Conservation (phyloP, 176 grass and related monocot genomes). For the Hyparrhenia diplandra region DNA sequence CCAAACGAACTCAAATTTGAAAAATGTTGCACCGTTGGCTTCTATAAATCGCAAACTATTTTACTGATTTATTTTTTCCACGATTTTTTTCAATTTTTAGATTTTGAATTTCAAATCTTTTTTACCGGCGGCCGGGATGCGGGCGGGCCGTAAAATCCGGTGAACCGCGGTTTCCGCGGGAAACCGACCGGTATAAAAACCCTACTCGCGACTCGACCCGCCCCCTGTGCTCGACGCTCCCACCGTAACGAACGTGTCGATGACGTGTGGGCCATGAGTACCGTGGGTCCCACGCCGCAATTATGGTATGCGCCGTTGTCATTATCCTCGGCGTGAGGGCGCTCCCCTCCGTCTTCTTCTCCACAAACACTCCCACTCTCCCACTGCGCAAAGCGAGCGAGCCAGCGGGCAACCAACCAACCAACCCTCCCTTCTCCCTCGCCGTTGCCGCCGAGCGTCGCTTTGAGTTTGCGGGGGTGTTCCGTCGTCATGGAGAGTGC, state of each 20-base stretch:
- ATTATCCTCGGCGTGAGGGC: slow-evolving; percentile 5
- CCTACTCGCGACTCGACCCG: neutral
- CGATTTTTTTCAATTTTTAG: no score
- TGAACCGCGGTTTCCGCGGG: no score
- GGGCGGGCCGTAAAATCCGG: no score
- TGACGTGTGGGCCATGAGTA: neutral
- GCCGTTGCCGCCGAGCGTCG: slow-evolving; percentile 1
- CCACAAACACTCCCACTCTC: neutral
- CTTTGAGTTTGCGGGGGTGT: neutral
- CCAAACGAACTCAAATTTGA: no score
- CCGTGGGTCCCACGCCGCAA: neutral
- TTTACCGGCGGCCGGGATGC: no score
- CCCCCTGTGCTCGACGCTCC: neutral
- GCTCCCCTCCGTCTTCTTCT: neutral
- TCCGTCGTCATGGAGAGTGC: slow-evolving; percentile 27
- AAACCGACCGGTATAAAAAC: no score
- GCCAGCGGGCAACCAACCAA: neutral
- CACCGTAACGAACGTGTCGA: neutral
- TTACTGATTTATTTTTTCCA: no score
- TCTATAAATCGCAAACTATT: no score
- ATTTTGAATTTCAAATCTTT: no score
- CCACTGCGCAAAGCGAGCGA: neutral
- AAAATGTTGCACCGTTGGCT: no score
- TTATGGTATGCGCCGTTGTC: neutral
- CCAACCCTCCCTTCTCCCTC: neutral